phyloP scores from a whole-genome alignment of 768 basidiomycete species.

The Asterophora parasitica region DNA sequence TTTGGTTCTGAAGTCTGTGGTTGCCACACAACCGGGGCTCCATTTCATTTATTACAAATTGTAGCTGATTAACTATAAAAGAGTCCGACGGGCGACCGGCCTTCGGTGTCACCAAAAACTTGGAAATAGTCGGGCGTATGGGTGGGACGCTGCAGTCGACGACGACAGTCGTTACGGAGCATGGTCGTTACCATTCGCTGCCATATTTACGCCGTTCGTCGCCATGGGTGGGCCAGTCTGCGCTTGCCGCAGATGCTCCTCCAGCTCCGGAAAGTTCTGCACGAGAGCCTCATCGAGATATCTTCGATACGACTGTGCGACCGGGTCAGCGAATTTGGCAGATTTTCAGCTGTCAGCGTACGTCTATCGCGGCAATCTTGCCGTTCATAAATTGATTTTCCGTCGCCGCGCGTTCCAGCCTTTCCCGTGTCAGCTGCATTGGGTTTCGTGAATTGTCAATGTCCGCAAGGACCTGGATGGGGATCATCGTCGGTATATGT shows the following conservation, averaged over 20 bases:
- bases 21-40: slow-evolving; percentile 9
- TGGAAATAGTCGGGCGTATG: no score
- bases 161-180: neutral
- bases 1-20: neutral
- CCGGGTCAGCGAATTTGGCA: neutral
- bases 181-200: slow-evolving; percentile 6
- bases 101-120: no score
- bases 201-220: neutral
- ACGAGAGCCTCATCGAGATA: slow-evolving; percentile 65
- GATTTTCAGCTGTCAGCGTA: slow-evolving; percentile 27
- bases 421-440: slow-evolving; percentile 74
- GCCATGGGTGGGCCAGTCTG: slow-evolving; percentile 7
- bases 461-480: slow-evolving; percentile 70
- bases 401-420: slow-evolving; percentile 76
- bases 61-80: neutral
- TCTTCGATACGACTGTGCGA: slow-evolving; percentile 58
- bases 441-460: slow-evolving; percentile 80
- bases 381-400: slow-evolving; percentile 94
- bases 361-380: slow-evolving; percentile 75
- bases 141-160: no score
- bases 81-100: neutral
- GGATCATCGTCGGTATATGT: slow-evolving; percentile 58
- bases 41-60: slow-evolving; percentile 14
- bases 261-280: slow-evolving; percentile 70
- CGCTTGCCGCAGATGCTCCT: slow-evolving; percentile 23